Evolutionary conservation across 306 rosid genomes (phyloP), one percentile per base, ranked within the genome.

Genomic region (Alnus glutinosa): DNA sequence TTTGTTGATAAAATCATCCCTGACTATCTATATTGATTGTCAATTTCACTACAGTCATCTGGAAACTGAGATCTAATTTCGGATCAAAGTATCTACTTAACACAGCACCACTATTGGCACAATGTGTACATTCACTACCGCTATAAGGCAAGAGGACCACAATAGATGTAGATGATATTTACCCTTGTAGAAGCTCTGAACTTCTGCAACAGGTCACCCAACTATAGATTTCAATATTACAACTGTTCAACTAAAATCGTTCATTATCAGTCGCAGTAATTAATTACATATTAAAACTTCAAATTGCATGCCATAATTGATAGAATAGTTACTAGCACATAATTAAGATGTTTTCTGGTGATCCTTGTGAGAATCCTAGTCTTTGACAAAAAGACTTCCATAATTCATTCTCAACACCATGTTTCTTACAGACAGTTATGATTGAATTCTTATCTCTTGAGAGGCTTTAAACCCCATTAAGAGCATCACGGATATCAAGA

Each of bases 101-200:
- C 71, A 66, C 49, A 37, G 12, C 18, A 66, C 71, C 71, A 84
- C 47, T 23, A 10, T 10, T 76, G 54, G 54, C 50, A 63, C 5
- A 76, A 73, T 49, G 55, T 46, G 75, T 57, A 71, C 73, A 59
- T 57, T 47, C 28, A 73, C 75, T 47, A 76, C 75, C 58, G 46
- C 48, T 54, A 54, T 42, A 50, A 54, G 72, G 50, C 49, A 84
- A 73, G 4, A 57, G 28, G 72, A 63, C 62, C 36, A 23, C 47
- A 69, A 75, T 75, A 78, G 48, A 39, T 32, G 70, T 51, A 70
- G 62, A 62, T 64, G 73, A 62, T 57, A 71, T 83, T 71, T 66
- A 92, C 28, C 28, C 28, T 23, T 23, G 28, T 23, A 23, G 28
- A 0, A 23, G 28, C 28, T 23, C 28, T 23, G 28, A 23, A 23